Conservation (phyloP, 1,284 basidiomycete species). For the Naganishia cerealis region DNA sequence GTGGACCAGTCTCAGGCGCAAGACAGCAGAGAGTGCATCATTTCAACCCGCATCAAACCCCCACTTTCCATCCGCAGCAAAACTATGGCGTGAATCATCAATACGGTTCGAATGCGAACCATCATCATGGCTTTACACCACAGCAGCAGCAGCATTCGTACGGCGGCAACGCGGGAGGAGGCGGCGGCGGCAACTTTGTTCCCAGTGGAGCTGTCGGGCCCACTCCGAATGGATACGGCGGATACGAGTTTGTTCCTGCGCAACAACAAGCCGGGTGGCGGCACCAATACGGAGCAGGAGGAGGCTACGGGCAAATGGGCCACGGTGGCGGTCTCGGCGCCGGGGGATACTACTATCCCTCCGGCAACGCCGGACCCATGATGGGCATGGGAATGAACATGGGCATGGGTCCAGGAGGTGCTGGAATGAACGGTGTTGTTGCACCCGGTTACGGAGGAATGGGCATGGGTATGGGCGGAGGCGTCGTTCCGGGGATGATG, state of each 20-base stretch:
- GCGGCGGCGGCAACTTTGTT: background rate
- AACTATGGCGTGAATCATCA: background rate
- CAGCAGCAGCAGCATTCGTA: slow-evolving; percentile 10
- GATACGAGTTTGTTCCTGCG: slow-evolving; percentile 23
- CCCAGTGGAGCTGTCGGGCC: background rate
- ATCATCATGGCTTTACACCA: background rate
- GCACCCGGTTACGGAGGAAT: background rate
- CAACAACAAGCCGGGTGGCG: slow-evolving; percentile 13
- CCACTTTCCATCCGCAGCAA: slow-evolving; percentile 22
- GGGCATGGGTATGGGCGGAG: background rate
- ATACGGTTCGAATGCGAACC: background rate
- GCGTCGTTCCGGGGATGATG: background rate
- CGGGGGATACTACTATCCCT: background rate
- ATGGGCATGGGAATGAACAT: slow-evolving; percentile 16
- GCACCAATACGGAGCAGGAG: slow-evolving; percentile 12
- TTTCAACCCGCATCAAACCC: slow-evolving; percentile 18
- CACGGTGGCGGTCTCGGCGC: background rate
- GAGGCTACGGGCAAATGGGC: slow-evolving; percentile 9
- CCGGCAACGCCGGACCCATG: slow-evolving; percentile 4
- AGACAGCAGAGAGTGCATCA: slow-evolving; percentile 7
- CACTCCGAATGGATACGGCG: slow-evolving; percentile 3
- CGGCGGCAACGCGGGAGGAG: background rate
- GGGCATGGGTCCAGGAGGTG: background rate
- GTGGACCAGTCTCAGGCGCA: background rate
- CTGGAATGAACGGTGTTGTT: background rate